phyloP scores from a whole-genome alignment of 441 rosid genomes.

The Brassica hybrid region DNA sequence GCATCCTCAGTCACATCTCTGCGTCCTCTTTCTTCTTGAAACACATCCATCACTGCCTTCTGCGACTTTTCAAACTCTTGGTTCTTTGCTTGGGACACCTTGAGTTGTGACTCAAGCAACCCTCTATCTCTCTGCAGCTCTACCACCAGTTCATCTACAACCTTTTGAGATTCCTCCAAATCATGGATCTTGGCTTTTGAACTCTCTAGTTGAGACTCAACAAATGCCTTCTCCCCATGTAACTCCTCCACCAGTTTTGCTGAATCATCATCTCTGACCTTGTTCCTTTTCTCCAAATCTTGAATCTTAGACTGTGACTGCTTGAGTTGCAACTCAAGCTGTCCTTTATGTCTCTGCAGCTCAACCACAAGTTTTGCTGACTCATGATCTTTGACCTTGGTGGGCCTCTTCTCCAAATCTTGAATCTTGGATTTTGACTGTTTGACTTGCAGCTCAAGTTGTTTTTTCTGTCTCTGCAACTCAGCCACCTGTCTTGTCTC shows the following conservation, averaged over 20 bases:
- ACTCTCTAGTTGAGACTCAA: neutral
- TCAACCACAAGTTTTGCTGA: neutral
- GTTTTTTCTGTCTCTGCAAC: slow-evolving; percentile 31
- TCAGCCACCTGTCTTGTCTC: slow-evolving; percentile 14
- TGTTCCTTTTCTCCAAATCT: slow-evolving; percentile 19
- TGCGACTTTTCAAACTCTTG: slow-evolving; percentile 31
- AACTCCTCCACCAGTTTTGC: neutral
- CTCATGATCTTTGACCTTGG: neutral
- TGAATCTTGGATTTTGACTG: slow-evolving; percentile 37
- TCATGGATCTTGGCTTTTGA: slow-evolving; percentile 35
- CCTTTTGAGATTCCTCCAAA: slow-evolving; percentile 30
- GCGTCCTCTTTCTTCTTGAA: slow-evolving; percentile 43
- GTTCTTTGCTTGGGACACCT: slow-evolving; percentile 26
- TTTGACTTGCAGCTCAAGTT: slow-evolving; percentile 20
- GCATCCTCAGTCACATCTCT: slow-evolving; percentile 35
- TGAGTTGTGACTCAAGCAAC: neutral
- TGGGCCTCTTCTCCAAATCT: slow-evolving; percentile 27
- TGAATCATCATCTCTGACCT: neutral
- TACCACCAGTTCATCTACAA: neutral
- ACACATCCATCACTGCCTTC: neutral
- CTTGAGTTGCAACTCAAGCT: no score
- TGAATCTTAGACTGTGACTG: no score
- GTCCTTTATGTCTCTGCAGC: no score
- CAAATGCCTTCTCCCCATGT: neutral
- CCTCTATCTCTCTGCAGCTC: neutral